A percentile compares a stretch with the other conserved stretches of the same genome.
Conservation (phyloP, 2,329 filamentous ascomycete species). For the Ceratocystis colombiana region DNA sequence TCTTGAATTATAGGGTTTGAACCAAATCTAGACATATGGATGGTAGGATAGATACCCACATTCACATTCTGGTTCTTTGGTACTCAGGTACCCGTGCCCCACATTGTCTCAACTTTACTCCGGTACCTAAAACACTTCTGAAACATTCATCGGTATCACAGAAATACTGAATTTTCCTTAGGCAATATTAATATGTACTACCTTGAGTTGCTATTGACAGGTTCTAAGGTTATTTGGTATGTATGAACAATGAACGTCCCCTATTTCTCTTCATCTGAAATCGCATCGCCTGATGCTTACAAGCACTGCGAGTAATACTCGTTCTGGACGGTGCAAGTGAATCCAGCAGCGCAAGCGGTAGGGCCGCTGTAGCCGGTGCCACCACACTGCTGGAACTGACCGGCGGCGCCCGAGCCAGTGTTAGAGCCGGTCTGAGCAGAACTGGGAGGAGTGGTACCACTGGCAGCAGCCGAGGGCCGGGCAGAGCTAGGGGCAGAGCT, state of each 20-base stretch:
- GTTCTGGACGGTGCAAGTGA: slow-evolving; percentile 34
- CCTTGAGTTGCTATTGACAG: not conserved
- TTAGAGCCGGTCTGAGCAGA: not conserved
- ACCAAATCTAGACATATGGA: not conserved
- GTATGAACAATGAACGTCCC: slow-evolving; percentile 3
- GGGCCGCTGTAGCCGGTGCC: slow-evolving; percentile 33
- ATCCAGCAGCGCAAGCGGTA: slow-evolving; percentile 33
- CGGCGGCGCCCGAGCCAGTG: slow-evolving; percentile 29
- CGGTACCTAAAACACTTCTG: not conserved
- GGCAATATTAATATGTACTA: no score
- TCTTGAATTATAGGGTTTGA: not conserved
- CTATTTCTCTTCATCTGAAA: not conserved
- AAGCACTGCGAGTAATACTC: slow-evolving; percentile 37
- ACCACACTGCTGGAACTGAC: slow-evolving; percentile 35
- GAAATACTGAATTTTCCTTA: not conserved
- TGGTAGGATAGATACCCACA: not conserved
- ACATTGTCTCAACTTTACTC: not conserved
- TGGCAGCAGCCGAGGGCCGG: slow-evolving; percentile 32
- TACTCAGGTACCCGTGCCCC: not conserved
- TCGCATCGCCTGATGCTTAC: slow-evolving; percentile 27
- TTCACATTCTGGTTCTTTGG: not conserved
- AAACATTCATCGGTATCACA: not conserved
- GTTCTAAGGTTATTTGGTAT: not conserved
- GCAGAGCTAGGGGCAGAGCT: slow-evolving; percentile 23
- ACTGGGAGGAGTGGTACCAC: slow-evolving; percentile 19